These are phyloP conservation scores for Phaeomoniella chlamydospora DNA, from an alignment of 2,329 filamentous ascomycete genomes.

Conservation along the genomic window DNA sequence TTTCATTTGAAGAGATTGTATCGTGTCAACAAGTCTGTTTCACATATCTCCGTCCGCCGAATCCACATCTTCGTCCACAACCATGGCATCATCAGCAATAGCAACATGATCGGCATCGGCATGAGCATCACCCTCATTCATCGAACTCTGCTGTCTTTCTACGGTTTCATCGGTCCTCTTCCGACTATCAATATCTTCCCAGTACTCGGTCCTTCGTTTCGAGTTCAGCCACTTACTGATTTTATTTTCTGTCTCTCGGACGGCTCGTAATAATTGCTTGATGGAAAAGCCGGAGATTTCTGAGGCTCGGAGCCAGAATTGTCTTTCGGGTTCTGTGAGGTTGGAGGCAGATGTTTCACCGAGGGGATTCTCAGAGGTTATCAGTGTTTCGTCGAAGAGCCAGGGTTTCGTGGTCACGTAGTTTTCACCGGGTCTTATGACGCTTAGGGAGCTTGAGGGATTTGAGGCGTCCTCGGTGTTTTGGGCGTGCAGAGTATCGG, in stretches of 20 bases:
- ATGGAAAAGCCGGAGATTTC: neutral
- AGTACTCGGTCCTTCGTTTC: neutral
- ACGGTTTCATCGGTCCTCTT: too few species aligned
- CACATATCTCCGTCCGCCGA: too few species aligned
- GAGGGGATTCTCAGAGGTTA: neutral
- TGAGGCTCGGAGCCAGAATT: neutral
- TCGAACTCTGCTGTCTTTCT: too few species aligned
- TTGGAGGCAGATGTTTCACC: neutral
- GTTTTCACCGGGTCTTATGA: conserved; percentile 25
- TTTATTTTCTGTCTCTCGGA: neutral
- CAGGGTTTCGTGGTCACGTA: neutral
- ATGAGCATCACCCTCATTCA: too few species aligned
- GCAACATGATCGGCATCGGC: too few species aligned
- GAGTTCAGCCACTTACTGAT: neutral
- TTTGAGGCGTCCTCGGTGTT: conserved; percentile 21
- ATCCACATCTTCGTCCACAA: too few species aligned
- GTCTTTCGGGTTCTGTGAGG: neutral
- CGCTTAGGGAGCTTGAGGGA: conserved; percentile 10
- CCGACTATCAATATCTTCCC: neutral
- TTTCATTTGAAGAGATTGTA: too few species aligned
- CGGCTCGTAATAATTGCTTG: neutral
- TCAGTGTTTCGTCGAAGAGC: neutral
- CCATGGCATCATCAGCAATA: too few species aligned
- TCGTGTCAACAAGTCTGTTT: too few species aligned
- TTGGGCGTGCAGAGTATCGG: conserved; percentile 13